Percentiles rank a stretch among this genome's conserved stretches.
Evolutionary conservation across 805 yeast genomes (phyloP).

Genomic region (Cyberlindnera misumaiensis): DNA sequence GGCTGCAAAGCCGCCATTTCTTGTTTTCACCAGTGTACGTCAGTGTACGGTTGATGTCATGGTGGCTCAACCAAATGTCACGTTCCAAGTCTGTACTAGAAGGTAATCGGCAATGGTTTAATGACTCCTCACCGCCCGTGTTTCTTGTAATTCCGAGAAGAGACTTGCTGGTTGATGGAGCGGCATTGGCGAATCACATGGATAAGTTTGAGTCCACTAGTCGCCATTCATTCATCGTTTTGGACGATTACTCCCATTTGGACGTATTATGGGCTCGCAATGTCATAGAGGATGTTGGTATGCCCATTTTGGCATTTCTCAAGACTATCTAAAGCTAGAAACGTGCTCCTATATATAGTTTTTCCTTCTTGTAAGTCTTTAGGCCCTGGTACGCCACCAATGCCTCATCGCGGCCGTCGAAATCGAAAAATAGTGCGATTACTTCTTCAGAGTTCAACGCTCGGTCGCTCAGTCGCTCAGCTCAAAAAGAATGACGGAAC

Average conservation of each 20-base stretch:
- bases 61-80: constrained; percentile 72
- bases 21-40: constrained; percentile 82
- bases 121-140: constrained; percentile 46
- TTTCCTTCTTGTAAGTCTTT: too few species aligned
- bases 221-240: constrained; percentile 25
- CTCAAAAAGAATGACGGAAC: background rate
- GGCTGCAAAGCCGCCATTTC: constrained; percentile 66
- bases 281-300: constrained; percentile 59
- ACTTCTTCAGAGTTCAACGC: too few species aligned
- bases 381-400: too few species aligned
- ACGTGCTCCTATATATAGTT: background rate
- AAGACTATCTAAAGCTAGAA: background rate
- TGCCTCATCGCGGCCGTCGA: too few species aligned
- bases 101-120: constrained; percentile 48
- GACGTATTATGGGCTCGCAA: constrained; percentile 94
- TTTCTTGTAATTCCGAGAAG: constrained; percentile 62
- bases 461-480: too few species aligned
- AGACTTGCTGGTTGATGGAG: constrained; percentile 77
- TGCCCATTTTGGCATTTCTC: constrained; percentile 23
- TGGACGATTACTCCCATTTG: constrained; percentile 72
- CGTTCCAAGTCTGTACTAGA: constrained; percentile 39
- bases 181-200: constrained; percentile 58
- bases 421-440: too few species aligned
- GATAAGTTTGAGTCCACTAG: constrained; percentile 41
- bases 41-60: constrained; percentile 73